phyloP scores from a whole-genome alignment of 2,329 filamentous ascomycete species.

The Pleoardoris graminearum region DNA sequence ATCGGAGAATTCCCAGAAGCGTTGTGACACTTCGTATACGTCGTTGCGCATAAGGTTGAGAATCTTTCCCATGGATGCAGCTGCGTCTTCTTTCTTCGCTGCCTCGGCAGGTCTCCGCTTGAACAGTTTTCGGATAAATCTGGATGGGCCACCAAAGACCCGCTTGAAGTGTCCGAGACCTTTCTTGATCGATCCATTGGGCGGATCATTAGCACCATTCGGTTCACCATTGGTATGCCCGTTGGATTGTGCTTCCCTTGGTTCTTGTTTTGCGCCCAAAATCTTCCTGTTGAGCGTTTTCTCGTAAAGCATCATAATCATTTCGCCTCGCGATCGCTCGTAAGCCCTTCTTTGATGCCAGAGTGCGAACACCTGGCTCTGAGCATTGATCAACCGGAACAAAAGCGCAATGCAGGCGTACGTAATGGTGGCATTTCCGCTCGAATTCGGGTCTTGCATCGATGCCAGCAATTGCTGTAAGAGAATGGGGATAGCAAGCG shows the following conservation, averaged over 20 bases:
- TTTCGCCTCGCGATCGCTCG: slow-evolving; percentile 80
- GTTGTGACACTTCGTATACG: slow-evolving; percentile 78
- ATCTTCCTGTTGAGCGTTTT: slow-evolving; percentile 72
- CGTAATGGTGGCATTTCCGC: slow-evolving; percentile 62
- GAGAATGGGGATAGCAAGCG: slow-evolving; percentile 63
- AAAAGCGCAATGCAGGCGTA: slow-evolving; percentile 67
- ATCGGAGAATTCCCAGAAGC: slow-evolving; percentile 85
- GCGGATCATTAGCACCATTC: slow-evolving; percentile 10
- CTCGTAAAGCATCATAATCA: slow-evolving; percentile 83
- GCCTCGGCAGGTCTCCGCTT: slow-evolving; percentile 24
- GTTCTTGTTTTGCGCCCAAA: slow-evolving; percentile 34
- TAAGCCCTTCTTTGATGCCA: slow-evolving; percentile 88
- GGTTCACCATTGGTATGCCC: slow-evolving; percentile 19
- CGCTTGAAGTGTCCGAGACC: slow-evolving; percentile 1
- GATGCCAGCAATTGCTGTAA: slow-evolving; percentile 72
- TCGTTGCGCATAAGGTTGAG: slow-evolving; percentile 83
- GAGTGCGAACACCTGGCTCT: slow-evolving; percentile 68
- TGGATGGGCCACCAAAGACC: slow-evolving; percentile 14
- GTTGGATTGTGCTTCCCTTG: slow-evolving; percentile 31
- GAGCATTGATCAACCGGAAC: slow-evolving; percentile 63
- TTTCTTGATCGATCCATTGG: slow-evolving; percentile 9
- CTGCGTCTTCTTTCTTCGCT: slow-evolving; percentile 45
- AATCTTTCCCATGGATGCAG: slow-evolving; percentile 86
- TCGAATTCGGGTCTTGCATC: slow-evolving; percentile 59
- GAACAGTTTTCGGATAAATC: slow-evolving; percentile 20